Conservation (phyloP, 2,329 filamentous ascomycete genomes). For the Fusarium proliferatum region DNA sequence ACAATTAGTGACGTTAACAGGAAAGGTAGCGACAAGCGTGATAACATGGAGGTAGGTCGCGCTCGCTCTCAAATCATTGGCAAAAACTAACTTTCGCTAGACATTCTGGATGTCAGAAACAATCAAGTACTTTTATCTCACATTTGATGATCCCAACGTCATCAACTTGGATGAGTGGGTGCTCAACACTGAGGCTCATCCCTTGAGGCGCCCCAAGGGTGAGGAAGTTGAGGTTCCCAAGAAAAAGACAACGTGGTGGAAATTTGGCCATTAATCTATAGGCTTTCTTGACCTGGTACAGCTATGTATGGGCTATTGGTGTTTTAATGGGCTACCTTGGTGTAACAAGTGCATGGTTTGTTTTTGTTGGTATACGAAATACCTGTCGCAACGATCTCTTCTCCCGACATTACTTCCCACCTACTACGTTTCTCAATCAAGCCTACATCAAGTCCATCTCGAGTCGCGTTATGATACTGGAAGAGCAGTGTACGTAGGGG, state of each 20-base stretch:
- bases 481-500: background rate
- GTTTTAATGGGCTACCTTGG: slow-evolving; percentile 5
- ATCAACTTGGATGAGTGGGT: slow-evolving; percentile 79
- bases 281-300: background rate
- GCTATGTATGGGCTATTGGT: slow-evolving; percentile 1
- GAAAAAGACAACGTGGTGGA: slow-evolving; percentile 29
- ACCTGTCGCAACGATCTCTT: background rate
- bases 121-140: slow-evolving; percentile 80
- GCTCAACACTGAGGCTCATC: slow-evolving; percentile 69
- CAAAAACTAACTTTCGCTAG: slow-evolving; percentile 44
- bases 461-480: background rate
- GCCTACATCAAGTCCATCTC: background rate
- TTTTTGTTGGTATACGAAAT: slow-evolving; percentile 8
- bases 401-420: background rate
- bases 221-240: slow-evolving; percentile 19
- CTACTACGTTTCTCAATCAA: background rate
- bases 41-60: slow-evolving; percentile 70
- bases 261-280: slow-evolving; percentile 16
- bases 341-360: background rate
- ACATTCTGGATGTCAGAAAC: slow-evolving; percentile 82
- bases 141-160: slow-evolving; percentile 72
- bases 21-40: slow-evolving; percentile 52
- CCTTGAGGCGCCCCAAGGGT: slow-evolving; percentile 52
- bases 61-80: background rate
- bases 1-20: slow-evolving; percentile 52